phyloP scores from a whole-genome alignment of 495 filamentous ascomycete species.

The Trichoderma gamsii region DNA sequence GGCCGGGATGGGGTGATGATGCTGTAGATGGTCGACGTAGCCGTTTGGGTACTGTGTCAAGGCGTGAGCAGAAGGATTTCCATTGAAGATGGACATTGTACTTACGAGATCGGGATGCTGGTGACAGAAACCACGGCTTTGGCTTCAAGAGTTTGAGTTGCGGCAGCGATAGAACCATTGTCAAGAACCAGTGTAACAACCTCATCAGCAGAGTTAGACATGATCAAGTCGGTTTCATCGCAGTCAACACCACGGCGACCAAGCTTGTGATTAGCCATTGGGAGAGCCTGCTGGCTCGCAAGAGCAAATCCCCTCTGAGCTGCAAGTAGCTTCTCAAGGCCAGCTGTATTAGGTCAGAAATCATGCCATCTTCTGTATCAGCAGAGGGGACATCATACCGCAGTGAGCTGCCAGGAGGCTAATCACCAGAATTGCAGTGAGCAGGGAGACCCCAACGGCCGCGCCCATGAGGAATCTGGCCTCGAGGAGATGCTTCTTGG shows the following conservation, averaged over 20 bases:
- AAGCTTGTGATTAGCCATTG: background rate
- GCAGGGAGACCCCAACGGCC: background rate
- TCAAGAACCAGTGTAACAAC: background rate
- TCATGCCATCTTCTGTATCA: background rate
- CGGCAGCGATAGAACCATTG: background rate
- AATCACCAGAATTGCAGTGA: background rate
- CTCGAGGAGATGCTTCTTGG: background rate
- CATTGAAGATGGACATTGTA: background rate
- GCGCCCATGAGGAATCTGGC: background rate
- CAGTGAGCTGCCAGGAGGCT: slow-evolving; percentile 4
- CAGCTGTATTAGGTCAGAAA: background rate
- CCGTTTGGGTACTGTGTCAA: slow-evolving; percentile 12
- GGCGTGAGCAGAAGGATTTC: background rate
- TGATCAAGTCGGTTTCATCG: background rate
- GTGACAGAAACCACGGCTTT: background rate
- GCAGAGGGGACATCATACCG: background rate
- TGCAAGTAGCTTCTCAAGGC: background rate
- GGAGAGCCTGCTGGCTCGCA: background rate
- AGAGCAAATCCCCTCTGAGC: background rate
- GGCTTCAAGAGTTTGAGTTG: background rate
- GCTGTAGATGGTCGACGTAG: slow-evolving; percentile 12
- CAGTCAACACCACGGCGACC: background rate
- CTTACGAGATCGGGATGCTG: slow-evolving; percentile 16
- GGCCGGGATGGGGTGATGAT: background rate
- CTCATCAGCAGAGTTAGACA: background rate